phyloP scores from a whole-genome alignment of 1,284 basidiomycete genomes.

The Cutaneotrichosporon arboriforme region DNA sequence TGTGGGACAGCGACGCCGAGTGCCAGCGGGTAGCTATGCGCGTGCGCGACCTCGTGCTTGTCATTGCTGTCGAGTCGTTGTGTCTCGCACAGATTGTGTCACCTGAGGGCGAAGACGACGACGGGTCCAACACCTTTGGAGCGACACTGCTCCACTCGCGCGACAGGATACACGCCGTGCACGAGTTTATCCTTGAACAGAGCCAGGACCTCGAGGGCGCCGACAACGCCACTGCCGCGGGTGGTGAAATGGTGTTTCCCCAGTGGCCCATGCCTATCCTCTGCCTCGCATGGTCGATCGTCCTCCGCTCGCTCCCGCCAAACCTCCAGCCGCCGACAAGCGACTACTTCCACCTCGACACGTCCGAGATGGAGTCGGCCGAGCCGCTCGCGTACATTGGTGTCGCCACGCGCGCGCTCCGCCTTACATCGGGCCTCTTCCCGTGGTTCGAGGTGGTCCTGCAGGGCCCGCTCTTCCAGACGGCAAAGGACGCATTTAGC shows the following conservation, averaged over 20 bases:
- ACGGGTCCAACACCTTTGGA: constrained; percentile 14
- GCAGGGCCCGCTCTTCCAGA: constrained; percentile 29
- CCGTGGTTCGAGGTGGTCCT: constrained; percentile 37
- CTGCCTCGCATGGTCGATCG: constrained; percentile 41
- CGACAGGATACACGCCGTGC: constrained; percentile 28
- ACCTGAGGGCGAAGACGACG: constrained; percentile 15
- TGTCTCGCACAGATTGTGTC: constrained; percentile 32
- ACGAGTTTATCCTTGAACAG: constrained; percentile 33
- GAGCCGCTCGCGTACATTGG: constrained; percentile 22
- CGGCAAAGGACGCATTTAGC: constrained; percentile 14
- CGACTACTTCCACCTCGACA: constrained; percentile 20
- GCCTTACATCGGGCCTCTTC: constrained; percentile 32
- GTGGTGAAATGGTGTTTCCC: constrained; percentile 16
- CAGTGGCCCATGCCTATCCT: constrained; percentile 37
- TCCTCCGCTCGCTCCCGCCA: constrained; percentile 27
- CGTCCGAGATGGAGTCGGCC: constrained; percentile 13
- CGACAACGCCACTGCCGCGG: constrained; percentile 6
- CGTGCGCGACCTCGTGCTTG: constrained; percentile 35
- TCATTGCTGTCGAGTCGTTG: constrained; percentile 36
- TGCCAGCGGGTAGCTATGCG: constrained; percentile 22
- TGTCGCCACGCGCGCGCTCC: constrained; percentile 30
- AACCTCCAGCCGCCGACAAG: constrained; percentile 22
- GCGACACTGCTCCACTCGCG: constrained; percentile 28
- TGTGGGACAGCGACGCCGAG: constrained; percentile 35
- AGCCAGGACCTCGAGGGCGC: constrained; percentile 23